These are phyloP conservation scores for Rhizopogon vulgaris DNA, from an alignment of 768 basidiomycete genomes.

Conservation along the genomic window DNA sequence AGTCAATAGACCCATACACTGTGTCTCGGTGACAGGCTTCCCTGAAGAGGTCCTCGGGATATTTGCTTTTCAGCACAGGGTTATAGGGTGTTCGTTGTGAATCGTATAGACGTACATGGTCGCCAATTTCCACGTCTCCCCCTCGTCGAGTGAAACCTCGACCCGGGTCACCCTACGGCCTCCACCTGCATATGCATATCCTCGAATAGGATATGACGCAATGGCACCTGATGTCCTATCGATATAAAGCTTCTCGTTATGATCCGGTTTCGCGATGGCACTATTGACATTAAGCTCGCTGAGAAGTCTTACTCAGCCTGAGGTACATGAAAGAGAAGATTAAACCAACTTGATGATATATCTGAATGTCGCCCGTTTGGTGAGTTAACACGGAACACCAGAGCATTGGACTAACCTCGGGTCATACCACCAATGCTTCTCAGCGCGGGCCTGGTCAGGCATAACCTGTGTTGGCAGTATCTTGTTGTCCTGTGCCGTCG, in stretches of 20 bases:
- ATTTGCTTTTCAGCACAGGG: constrained; percentile 16
- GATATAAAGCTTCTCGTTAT: constrained; percentile 37
- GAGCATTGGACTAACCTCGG: constrained; percentile 26
- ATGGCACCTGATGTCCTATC: constrained; percentile 6
- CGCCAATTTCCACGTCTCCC: constrained; percentile 41
- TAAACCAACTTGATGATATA: constrained; percentile 28
- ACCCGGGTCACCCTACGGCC: constrained; percentile 52
- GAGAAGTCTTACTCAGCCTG: constrained; percentile 26
- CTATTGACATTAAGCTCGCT: constrained; percentile 58
- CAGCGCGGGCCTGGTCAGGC: constrained; percentile 45
- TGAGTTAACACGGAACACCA: background rate
- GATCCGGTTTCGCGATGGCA: constrained; percentile 49
- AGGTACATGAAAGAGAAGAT: background rate
- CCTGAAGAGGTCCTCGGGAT: constrained; percentile 50
- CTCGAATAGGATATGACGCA: constrained; percentile 35
- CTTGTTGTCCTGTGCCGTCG: constrained; percentile 42
- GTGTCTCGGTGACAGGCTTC: constrained; percentile 27
- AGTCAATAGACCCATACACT: constrained; percentile 44
- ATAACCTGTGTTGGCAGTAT: constrained; percentile 48
- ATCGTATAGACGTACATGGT: constrained; percentile 22
- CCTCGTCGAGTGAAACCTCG: constrained; percentile 52
- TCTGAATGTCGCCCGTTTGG: constrained; percentile 9
- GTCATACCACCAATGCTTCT: constrained; percentile 53
- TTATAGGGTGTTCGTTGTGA: background rate
- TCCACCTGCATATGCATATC: constrained; percentile 61